Conservation (phyloP, 2,329 filamentous ascomycete genomes). For the Leptographium radiaticola region DNA sequence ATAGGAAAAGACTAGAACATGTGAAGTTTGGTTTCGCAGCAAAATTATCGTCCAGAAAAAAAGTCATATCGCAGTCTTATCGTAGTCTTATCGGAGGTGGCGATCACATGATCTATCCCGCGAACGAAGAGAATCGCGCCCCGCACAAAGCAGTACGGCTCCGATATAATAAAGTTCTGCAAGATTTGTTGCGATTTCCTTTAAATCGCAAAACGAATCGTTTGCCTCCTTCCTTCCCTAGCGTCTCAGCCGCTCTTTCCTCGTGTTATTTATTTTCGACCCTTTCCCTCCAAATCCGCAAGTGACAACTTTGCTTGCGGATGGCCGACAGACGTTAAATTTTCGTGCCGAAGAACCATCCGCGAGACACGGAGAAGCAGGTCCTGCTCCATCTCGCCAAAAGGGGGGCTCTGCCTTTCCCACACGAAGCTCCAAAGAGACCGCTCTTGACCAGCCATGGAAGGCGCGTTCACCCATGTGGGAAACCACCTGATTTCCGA, state of each 20-base stretch:
- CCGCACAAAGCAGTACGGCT: slow-evolving; percentile 4
- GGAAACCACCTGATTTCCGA: slow-evolving; percentile 79
- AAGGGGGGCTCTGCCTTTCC: background rate
- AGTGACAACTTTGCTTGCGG: background rate
- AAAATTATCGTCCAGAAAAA: background rate
- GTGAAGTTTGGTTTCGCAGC: background rate
- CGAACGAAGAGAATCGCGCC: slow-evolving; percentile 1
- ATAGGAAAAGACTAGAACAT: no score
- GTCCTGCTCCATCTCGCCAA: background rate
- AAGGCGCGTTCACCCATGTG: slow-evolving; percentile 78
- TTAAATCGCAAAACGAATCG: background rate
- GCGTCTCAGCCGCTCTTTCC: background rate
- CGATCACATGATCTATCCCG: background rate
- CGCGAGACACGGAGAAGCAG: background rate
- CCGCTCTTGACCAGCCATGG: slow-evolving; percentile 40
- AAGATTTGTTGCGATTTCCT: background rate
- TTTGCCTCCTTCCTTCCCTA: background rate
- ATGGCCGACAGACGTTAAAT: background rate
- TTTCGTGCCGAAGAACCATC: background rate
- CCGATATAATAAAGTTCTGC: slow-evolving; percentile 1
- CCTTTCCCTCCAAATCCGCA: background rate
- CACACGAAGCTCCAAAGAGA: background rate
- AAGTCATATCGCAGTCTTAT: slow-evolving; percentile 3
- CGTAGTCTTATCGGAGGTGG: background rate
- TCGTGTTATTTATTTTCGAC: background rate